Conservation (phyloP, 2,329 filamentous ascomycete genomes). For the Neonectria hederae region DNA sequence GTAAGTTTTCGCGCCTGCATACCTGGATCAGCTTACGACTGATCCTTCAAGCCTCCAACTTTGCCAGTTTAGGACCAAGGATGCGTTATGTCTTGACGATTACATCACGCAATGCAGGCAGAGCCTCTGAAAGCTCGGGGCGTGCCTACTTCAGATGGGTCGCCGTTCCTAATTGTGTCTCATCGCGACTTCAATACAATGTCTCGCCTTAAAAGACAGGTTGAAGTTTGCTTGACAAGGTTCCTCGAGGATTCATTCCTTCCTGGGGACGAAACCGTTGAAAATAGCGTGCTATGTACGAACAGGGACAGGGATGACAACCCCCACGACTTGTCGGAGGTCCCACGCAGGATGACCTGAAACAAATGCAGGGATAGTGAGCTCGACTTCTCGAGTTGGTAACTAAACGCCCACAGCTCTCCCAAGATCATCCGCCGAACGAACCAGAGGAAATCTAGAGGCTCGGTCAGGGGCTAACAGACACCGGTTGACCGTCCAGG, state of each 20-base stretch:
- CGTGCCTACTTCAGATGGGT: not conserved
- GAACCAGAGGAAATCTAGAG: constrained; percentile 19
- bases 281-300: constrained; percentile 23
- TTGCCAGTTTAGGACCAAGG: constrained; percentile 11
- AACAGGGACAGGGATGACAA: constrained; percentile 30
- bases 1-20: not conserved
- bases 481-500: constrained; percentile 1
- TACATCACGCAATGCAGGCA: constrained; percentile 8
- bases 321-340: constrained; percentile 28
- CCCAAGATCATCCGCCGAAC: constrained; percentile 16
- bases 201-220: constrained; percentile 2
- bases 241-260: constrained; percentile 3
- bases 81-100: constrained; percentile 12
- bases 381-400: constrained; percentile 32
- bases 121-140: not conserved
- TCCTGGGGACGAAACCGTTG: constrained; percentile 18
- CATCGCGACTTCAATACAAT: not conserved
- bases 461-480: constrained; percentile 2
- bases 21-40: not conserved
- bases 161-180: constrained; percentile 4
- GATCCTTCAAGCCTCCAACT: constrained; percentile 6
- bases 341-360: constrained; percentile 41
- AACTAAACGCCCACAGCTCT: constrained; percentile 24
- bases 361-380: constrained; percentile 39
- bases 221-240: constrained; percentile 2